Evolutionary conservation across 805 yeast genomes (phyloP).

Genomic region (Starmerella ratchasimensis): DNA sequence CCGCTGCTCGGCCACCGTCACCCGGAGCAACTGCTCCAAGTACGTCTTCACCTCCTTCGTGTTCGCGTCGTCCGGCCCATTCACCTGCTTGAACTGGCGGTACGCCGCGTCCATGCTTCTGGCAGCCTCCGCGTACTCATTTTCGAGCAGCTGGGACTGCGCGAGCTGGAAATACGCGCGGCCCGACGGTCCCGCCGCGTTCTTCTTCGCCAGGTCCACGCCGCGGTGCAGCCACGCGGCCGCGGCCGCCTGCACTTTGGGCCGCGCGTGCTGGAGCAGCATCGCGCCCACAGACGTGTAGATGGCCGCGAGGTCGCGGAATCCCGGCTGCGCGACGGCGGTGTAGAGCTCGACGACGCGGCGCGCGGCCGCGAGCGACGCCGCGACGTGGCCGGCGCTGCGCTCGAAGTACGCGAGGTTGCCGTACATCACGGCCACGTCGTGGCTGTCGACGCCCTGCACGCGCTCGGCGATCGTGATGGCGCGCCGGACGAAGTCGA

Average conservation of each 20-base stretch:
- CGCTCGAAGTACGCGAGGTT: conserved; percentile 66
- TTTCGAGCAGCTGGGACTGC: conserved; percentile 40
- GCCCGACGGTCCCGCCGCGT: conserved; percentile 46
- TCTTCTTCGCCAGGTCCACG: conserved; percentile 42
- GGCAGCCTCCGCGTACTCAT: conserved; percentile 43
- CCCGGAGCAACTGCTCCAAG: conserved; percentile 41
- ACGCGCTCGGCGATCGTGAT: conserved; percentile 65
- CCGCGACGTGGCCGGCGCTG: conserved; percentile 41
- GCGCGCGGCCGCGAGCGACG: conserved; percentile 47
- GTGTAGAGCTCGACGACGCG: conserved; percentile 49
- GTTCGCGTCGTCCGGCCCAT: conserved; percentile 55
- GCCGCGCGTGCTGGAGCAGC: conserved; percentile 29
- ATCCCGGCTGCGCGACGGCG: conserved; percentile 44
- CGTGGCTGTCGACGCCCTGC: conserved; percentile 66
- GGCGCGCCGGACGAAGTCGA: conserved; percentile 52
- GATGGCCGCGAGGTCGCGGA: conserved; percentile 58
- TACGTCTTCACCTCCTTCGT: conserved; percentile 58
- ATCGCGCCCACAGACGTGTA: conserved; percentile 47
- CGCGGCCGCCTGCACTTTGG: conserved; percentile 30
- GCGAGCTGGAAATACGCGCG: conserved; percentile 56
- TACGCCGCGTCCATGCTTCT: conserved; percentile 44
- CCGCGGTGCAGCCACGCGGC: conserved; percentile 41
- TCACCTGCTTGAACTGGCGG: conserved; percentile 38
- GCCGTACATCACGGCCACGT: conserved; percentile 54
- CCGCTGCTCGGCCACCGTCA: conserved; percentile 29